Conservation (phyloP, 441 rosid genomes). For the Mallotus repandus region DNA sequence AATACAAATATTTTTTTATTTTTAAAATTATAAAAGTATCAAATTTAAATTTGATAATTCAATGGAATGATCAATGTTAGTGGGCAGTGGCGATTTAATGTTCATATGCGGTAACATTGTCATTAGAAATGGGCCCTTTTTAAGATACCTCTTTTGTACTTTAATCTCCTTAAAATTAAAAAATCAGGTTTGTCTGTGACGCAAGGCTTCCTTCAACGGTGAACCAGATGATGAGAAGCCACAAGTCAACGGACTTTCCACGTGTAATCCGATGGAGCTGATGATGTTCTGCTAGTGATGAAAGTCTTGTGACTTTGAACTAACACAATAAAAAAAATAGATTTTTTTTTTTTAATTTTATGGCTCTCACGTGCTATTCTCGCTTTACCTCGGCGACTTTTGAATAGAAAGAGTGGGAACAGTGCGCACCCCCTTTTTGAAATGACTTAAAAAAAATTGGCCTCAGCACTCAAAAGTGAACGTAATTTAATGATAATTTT, state of each 20-base stretch:
- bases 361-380: neutral
- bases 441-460: too few relatives aligned
- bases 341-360: neutral
- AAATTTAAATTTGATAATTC: too few relatives aligned
- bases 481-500: too few relatives aligned
- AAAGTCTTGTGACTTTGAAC: conserved; percentile 14
- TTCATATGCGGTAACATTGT: neutral
- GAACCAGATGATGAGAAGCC: neutral
- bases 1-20: too few relatives aligned
- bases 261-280: conserved; percentile 16
- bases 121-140: neutral
- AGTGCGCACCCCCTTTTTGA: neutral
- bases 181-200: conserved; percentile 2
- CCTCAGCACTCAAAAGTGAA: too few relatives aligned
- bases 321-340: neutral
- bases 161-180: neutral
- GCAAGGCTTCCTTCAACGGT: neutral
- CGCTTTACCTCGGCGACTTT: neutral
- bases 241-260: conserved; percentile 7
- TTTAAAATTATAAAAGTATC: too few relatives aligned
- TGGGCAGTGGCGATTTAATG: neutral
- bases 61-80: neutral
- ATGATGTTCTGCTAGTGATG: neutral
- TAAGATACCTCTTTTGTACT: neutral
- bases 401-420: neutral